Evolutionary conservation across 1,284 basidiomycete genomes (phyloP).

Genomic region (Cryptococcus sp.): DNA sequence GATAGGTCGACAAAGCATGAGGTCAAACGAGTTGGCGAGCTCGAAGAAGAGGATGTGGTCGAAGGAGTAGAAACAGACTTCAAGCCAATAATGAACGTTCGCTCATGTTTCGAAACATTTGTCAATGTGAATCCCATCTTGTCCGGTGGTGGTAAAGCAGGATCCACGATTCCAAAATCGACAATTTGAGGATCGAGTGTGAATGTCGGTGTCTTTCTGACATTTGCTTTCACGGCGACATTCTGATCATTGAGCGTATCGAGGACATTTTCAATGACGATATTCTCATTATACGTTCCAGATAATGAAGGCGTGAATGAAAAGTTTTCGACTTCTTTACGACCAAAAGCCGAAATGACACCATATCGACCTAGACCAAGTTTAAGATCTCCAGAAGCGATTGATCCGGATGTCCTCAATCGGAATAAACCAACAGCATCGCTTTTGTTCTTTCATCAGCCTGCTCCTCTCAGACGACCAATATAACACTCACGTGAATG

Average conservation of each 20-base stretch:
- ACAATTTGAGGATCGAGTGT: conserved; percentile 44
- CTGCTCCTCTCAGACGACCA: neutral
- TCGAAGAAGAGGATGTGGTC: neutral
- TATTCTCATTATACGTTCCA: conserved; percentile 51
- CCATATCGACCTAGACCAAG: conserved; percentile 52
- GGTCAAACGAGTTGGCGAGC: no score
- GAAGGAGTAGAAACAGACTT: conserved; percentile 14
- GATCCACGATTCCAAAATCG: conserved; percentile 39
- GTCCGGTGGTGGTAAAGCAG: neutral
- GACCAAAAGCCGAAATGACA: conserved; percentile 52
- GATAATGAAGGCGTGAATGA: conserved; percentile 49
- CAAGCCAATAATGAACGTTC: conserved; percentile 48
- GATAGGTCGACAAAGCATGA: conserved; percentile 20
- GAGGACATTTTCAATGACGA: conserved; percentile 52
- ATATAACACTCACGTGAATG: conserved; percentile 38
- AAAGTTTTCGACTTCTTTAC: conserved; percentile 50
- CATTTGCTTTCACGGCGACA: conserved; percentile 51
- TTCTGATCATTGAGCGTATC: conserved; percentile 51
- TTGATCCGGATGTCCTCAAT: conserved; percentile 53
- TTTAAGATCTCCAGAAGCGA: conserved; percentile 53
- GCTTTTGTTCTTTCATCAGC: conserved; percentile 43
- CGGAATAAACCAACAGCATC: conserved; percentile 52
- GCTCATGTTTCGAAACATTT: conserved; percentile 49
- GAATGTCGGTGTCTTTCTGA: conserved; percentile 51
- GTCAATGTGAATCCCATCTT: conserved; percentile 42